These are phyloP conservation scores for Kurtzmaniella cleridarum DNA, from an alignment of 805 yeast genomes.

Conservation along the genomic window DNA sequence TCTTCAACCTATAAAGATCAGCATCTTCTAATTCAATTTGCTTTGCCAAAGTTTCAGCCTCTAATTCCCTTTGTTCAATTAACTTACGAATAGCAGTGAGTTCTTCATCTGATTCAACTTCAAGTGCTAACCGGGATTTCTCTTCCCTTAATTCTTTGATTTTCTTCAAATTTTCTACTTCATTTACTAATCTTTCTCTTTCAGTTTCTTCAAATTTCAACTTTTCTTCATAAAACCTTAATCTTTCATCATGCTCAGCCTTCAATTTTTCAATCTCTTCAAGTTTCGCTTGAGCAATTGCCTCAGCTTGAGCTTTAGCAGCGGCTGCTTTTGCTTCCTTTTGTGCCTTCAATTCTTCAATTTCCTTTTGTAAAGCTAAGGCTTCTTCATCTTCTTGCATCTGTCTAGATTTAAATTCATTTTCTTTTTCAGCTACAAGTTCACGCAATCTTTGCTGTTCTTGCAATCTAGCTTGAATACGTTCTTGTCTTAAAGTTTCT, in stretches of 20 bases:
- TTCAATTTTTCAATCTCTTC: conserved; percentile 29
- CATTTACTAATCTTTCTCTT: conserved; percentile 32
- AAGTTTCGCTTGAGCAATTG: conserved; percentile 25
- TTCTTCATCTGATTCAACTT: conserved; percentile 15
- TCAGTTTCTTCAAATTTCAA: conserved; percentile 35
- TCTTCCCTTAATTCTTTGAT: conserved; percentile 35
- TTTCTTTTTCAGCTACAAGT: conserved; percentile 24
- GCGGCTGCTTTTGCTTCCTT: conserved; percentile 16
- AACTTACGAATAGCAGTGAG: conserved; percentile 23
- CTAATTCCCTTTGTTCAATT: conserved; percentile 28
- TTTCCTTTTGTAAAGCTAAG: conserved; percentile 23
- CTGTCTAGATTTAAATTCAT: conserved; percentile 19
- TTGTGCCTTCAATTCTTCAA: conserved; percentile 24
- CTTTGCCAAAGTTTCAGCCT: conserved; percentile 25
- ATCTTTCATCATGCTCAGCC: conserved; percentile 28
- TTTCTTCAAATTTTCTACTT: conserved; percentile 34
- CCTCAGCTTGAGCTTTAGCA: conserved; percentile 23
- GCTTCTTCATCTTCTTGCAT: conserved; percentile 20
- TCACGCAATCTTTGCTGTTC: conserved; percentile 20
- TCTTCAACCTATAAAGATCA: conserved; percentile 14
- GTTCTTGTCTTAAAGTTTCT: conserved; percentile 20
- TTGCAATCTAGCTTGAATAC: conserved; percentile 19
- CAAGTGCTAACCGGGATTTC: conserved; percentile 24
- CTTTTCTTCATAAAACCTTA: conserved; percentile 22
- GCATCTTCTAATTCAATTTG: conserved; percentile 29